A percentile compares a stretch with the other conserved stretches of the same genome.
phyloP scores from a whole-genome alignment of 768 basidiomycete genomes.

The Podaxis sp. region DNA sequence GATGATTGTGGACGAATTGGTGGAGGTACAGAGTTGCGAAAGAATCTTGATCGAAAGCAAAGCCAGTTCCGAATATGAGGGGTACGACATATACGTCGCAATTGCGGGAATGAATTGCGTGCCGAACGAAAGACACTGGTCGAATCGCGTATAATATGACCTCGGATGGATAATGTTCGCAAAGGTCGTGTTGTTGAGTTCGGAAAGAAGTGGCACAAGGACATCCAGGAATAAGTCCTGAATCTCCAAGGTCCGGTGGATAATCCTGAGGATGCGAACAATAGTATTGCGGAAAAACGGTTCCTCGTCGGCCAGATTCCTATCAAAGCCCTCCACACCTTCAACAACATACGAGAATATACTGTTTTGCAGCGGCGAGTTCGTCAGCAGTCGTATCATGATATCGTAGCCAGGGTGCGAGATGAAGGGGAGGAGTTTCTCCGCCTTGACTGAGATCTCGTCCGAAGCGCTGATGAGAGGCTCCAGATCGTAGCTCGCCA shows the following conservation, averaged over 20 bases:
- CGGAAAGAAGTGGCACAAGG: slow-evolving; percentile 70
- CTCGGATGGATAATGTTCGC: slow-evolving; percentile 55
- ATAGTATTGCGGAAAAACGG: slow-evolving; percentile 72
- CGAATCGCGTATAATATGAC: slow-evolving; percentile 69
- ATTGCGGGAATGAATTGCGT: slow-evolving; percentile 75
- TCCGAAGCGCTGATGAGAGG: slow-evolving; percentile 57
- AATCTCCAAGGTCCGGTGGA: slow-evolving; percentile 75
- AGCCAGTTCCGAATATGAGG: slow-evolving; percentile 66
- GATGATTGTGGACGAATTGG: slow-evolving; percentile 67
- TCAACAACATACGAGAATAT: slow-evolving; percentile 80
- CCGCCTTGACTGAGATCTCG: slow-evolving; percentile 45
- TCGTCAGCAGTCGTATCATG: slow-evolving; percentile 72
- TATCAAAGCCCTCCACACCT: slow-evolving; percentile 73
- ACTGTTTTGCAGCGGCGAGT: slow-evolving; percentile 64
- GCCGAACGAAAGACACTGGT: slow-evolving; percentile 68
- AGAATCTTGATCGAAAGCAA: slow-evolving; percentile 80
- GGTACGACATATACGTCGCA: slow-evolving; percentile 73
- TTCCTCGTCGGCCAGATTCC: slow-evolving; percentile 62
- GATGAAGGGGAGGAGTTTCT: slow-evolving; percentile 51
- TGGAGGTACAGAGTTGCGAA: slow-evolving; percentile 57
- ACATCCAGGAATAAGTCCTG: slow-evolving; percentile 90
- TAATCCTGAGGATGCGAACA: slow-evolving; percentile 74
- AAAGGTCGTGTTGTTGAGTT: slow-evolving; percentile 52
- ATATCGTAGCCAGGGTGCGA: slow-evolving; percentile 87
- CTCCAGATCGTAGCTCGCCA: slow-evolving; percentile 81